phyloP scores from a whole-genome alignment of 768 basidiomycete genomes.

The Russula ochroleuca region DNA sequence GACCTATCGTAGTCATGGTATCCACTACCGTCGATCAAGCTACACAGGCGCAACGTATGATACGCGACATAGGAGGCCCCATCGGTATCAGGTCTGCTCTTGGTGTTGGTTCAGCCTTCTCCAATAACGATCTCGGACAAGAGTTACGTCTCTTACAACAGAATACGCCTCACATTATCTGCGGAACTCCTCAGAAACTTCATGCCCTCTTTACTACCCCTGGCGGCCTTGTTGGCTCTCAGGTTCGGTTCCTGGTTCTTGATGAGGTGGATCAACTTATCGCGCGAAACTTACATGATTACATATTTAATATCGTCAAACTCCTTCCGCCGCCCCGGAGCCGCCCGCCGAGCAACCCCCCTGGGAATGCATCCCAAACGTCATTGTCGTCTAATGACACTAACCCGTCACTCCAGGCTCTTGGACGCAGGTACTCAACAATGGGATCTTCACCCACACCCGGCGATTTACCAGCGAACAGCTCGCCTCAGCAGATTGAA shows the following conservation, averaged over 20 bases:
- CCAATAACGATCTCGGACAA: conserved; percentile 56
- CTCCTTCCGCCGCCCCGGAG: conserved; percentile 85
- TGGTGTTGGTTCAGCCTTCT: conserved; percentile 73
- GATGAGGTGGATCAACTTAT: conserved; percentile 99
- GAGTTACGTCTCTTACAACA: conserved; percentile 83
- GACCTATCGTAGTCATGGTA: conserved; percentile 87
- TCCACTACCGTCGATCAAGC: conserved; percentile 99
- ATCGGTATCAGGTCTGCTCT: conserved; percentile 90
- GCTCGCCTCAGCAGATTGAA: conserved; percentile 48
- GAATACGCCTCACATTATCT: conserved; percentile 91
- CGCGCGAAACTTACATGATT: conserved; percentile 93
- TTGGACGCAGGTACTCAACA: conserved; percentile 55
- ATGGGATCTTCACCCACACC: conserved; percentile 47
- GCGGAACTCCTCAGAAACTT: conserved; percentile 95
- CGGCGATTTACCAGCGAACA: conserved; percentile 36
- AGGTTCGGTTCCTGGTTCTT: conserved; percentile 89
- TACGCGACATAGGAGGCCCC: conserved; percentile 87
- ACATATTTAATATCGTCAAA: conserved; percentile 90
- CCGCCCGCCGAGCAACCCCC: conserved; percentile 49
- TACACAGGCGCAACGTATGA: conserved; percentile 93
- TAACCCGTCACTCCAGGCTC: conserved; percentile 32
- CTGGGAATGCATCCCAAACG: conserved; percentile 29
- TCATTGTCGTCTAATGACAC: conserved; percentile 25
- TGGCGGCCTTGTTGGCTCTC: conserved; percentile 71
- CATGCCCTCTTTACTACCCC: conserved; percentile 84